Evolutionary conservation across 2,329 filamentous ascomycete species (phyloP).

Genomic region (Alternaria sp.): DNA sequence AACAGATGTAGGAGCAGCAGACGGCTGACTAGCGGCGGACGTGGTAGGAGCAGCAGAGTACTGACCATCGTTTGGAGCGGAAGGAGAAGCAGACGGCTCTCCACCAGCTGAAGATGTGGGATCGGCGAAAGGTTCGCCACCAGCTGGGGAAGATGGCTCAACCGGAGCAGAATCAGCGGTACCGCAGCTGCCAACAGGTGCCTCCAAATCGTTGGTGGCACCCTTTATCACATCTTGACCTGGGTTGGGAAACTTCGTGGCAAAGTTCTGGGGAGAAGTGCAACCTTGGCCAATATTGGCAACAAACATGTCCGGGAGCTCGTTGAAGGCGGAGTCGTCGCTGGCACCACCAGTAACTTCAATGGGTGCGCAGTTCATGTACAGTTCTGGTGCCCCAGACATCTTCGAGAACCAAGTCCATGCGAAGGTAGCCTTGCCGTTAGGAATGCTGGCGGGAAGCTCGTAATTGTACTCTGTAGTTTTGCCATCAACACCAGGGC

Average conservation of each 20-base stretch:
- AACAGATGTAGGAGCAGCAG: slow-evolving; percentile 13
- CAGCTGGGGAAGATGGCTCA: slow-evolving; percentile 24
- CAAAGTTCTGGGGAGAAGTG: too few species aligned
- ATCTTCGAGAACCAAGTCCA: slow-evolving; percentile 91
- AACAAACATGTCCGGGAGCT: slow-evolving; percentile 76
- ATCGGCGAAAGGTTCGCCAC: too few species aligned
- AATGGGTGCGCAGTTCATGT: slow-evolving; percentile 88
- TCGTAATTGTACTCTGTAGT: slow-evolving; percentile 72
- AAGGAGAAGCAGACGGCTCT: slow-evolving; percentile 24
- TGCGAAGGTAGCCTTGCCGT: slow-evolving; percentile 80
- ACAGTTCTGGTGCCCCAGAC: slow-evolving; percentile 83
- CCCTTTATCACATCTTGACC: slow-evolving; percentile 65
- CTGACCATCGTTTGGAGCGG: slow-evolving; percentile 13
- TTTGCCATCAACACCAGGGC: slow-evolving; percentile 71
- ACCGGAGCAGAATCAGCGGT: slow-evolving; percentile 29
- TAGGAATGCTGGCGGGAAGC: slow-evolving; percentile 74
- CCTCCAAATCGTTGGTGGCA: slow-evolving; percentile 24
- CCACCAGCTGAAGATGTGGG: slow-evolving; percentile 29
- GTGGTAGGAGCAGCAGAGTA: slow-evolving; percentile 18
- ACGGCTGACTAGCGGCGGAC: slow-evolving; percentile 3
- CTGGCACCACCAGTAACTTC: slow-evolving; percentile 65
- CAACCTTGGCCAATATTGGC: too few species aligned
- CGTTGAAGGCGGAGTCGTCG: slow-evolving; percentile 64
- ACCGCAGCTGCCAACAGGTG: slow-evolving; percentile 37
- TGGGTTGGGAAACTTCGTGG: slow-evolving; percentile 72